Base-by-base conservation (phyloP, 257 asterid genomes). In the Apocynum venetum region DNA sequence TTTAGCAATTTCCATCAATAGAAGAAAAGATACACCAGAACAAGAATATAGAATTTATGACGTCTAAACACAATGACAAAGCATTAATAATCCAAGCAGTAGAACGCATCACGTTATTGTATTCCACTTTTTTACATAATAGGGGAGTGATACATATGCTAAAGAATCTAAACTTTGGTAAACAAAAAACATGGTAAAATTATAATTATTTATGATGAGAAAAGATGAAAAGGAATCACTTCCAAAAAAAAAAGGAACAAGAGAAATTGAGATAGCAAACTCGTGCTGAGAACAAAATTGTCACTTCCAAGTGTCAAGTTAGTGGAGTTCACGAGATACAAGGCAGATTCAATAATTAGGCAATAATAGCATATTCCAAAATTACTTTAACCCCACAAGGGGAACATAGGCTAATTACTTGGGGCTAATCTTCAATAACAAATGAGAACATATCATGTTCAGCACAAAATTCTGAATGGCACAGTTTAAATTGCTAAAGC, bases 1-100 rank as follows among this genome's bases (percentile, higher is more conserved):
- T 72, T 68, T 44, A 66, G 81, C 77, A 56, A 69, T 66, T 36
- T 46, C 67, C 69, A 40, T 71, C 64, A 76, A 38, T 44, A 60
- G 40, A 57, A 4, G n/a, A 68, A 71, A 46, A 44, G 35, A 56
- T 8, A 53, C 44, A 48, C 13, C 17, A 52, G 52, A 60, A 78
- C 59, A 61, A 2, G 25, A 72, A 78, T 43, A 59, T n/a, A 44
- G 47, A 61, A 31, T 63, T 46, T 20, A 41, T 51, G 40, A 63
- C 19, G 41, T 69, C 81, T 25, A 53, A 71, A 49, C 36, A 64
- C 31, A 64, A 41, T 40, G 36, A n/a, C 5, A 31, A 60, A 68
- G 47, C 35, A 6, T 36, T 14, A 35, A 36, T 40, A 9, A 63
- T 10, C 55, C 71, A 61, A 13, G 64, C 38, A 31, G 38, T 2